Evolutionary conservation across 2,329 filamentous ascomycete genomes (phyloP), one percentile per base, ranked within the genome.

Genomic region (Pseudogymnoascus sp.): DNA sequence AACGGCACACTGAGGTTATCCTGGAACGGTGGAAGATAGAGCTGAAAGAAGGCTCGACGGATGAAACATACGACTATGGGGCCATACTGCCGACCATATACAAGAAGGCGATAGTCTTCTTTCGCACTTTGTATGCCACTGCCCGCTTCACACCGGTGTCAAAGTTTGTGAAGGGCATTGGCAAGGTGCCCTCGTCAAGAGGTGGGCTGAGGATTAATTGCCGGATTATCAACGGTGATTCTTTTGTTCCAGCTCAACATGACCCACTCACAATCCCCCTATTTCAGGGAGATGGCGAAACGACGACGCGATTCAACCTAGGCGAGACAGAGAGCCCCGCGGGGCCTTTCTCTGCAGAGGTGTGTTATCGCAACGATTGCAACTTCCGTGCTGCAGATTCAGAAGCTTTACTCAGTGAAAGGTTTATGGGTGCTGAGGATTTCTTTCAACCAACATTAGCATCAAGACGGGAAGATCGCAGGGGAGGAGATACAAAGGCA

Each of bases 71-170:
- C 59, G 84, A 84, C 72, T 90, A 87, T 72, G 83, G 83, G 7
- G 79, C 79, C 10, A 80, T 78, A 33, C 79, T 97, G 61, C 92
- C 95, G 13, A 93, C 91, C 61, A 87, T 96, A 64, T 99, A 99
- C 82, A 99, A 99, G 78, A 95, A 96, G 77, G 91, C 90, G 70
- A 96, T 99, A 67, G 89, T 97, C 68, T 86, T 97, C 70, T 97
- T 97, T 76, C 85, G 95, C 65, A 92, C 92, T 1, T 82, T 99
- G 53, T 96, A 90, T 74, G 86, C 90, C 60, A 89, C 90, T 62
- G 85, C 91, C 42, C 88, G 90, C 70, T 83, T 97, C 66, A 78
- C 96, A 66, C 95, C 95, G 2, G 87, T 89, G 23, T 96, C 89
- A 87, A 96, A 88, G 76, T 89, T 96, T 71, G 86, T 82, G 42